phyloP scores from a whole-genome alignment of 441 rosid species.

The Pelargonium citronellum region DNA sequence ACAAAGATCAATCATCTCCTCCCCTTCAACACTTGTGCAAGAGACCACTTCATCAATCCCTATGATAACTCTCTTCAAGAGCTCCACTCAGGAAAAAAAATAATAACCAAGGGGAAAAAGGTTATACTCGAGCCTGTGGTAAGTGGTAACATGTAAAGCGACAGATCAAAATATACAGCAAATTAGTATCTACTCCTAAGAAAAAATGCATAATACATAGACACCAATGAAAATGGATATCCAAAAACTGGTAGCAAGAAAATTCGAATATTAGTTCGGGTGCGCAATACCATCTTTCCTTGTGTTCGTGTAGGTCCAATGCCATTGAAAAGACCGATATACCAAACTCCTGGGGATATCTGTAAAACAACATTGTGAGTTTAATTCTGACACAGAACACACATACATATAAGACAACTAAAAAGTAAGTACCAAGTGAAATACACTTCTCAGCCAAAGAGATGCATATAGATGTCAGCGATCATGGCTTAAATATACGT shows the following conservation, averaged over 20 bases:
- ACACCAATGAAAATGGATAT: not conserved
- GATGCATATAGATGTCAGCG: not conserved
- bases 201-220: not conserved
- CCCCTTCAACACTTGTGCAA: no score
- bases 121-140: not conserved
- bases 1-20: no score
- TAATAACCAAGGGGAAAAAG: not conserved
- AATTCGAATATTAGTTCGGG: conserved; percentile 9
- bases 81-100: not conserved
- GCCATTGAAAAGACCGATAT: conserved; percentile 88
- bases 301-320: conserved; percentile 79
- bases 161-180: not conserved
- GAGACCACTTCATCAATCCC: no score
- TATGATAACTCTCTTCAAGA: no score
- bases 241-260: not conserved
- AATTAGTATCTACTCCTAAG: not conserved
- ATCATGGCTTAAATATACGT: not conserved
- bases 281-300: conserved; percentile 67
- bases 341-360: conserved; percentile 88
- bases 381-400: conserved; percentile 12
- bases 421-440: not conserved
- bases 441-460: not conserved
- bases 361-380: conserved; percentile 29
- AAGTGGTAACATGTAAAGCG: not conserved
- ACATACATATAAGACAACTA: not conserved